Percentiles rank a stretch among this genome's conserved stretches.
Conservation (phyloP, 2,329 filamentous ascomycete species). For the Bisporella sp. region DNA sequence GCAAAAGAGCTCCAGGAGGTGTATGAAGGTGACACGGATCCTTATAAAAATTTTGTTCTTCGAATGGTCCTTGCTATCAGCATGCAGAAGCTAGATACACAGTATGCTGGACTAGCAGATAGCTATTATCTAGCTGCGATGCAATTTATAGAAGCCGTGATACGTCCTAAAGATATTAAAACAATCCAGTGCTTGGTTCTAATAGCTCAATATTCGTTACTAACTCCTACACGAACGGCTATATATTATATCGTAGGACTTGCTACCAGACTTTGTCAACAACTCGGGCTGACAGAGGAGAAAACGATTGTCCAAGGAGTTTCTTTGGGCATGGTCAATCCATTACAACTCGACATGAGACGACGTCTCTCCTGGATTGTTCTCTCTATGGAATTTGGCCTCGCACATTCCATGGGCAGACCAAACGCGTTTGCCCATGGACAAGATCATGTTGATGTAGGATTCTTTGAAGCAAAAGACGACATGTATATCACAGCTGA, state of each 20-base stretch:
- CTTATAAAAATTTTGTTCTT: constrained; percentile 81
- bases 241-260: constrained; percentile 91
- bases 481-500: constrained; percentile 76
- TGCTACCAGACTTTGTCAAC: constrained; percentile 80
- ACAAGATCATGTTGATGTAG: constrained; percentile 76
- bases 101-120: constrained; percentile 89
- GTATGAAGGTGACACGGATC: constrained; percentile 66
- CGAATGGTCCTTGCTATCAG: constrained; percentile 93
- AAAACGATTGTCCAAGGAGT: constrained; percentile 66
- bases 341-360: constrained; percentile 80
- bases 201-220: constrained; percentile 83
- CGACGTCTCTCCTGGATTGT: constrained; percentile 84
- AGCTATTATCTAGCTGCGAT: constrained; percentile 91
- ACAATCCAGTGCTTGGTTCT: constrained; percentile 85
- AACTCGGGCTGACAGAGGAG: constrained; percentile 81
- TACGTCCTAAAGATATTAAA: constrained; percentile 82
- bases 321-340: constrained; percentile 52
- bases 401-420: constrained; percentile 82
- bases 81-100: constrained; percentile 82
- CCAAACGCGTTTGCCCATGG: constrained; percentile 79
- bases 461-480: constrained; percentile 75
- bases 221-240: constrained; percentile 86
- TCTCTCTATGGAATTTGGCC: constrained; percentile 78
- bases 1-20: constrained; percentile 71
- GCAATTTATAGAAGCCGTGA: constrained; percentile 72